Conservation (phyloP, 495 filamentous ascomycete genomes). For the Aspergillus nanangensis region DNA sequence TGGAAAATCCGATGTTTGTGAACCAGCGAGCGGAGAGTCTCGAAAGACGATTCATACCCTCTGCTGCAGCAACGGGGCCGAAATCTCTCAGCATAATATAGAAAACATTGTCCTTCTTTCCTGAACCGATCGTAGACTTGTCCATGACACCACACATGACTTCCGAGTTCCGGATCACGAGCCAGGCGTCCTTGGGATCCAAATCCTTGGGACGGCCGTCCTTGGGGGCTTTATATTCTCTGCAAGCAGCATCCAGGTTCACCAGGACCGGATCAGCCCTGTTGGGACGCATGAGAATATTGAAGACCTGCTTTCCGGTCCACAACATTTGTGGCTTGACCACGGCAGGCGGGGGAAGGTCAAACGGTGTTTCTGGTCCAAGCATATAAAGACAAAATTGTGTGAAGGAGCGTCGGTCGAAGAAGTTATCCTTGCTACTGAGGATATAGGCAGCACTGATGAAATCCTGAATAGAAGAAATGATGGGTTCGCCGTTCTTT, state of each 20-base stretch:
- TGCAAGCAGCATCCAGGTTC: slow-evolving; percentile 90
- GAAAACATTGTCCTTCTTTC: slow-evolving; percentile 97
- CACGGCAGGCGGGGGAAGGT: slow-evolving; percentile 81
- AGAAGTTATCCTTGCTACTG: slow-evolving; percentile 91
- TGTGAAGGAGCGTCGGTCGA: slow-evolving; percentile 76
- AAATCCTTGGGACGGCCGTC: slow-evolving; percentile 59
- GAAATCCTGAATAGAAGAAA: slow-evolving; percentile 97
- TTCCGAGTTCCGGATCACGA: slow-evolving; percentile 92
- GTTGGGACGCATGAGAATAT: slow-evolving; percentile 90
- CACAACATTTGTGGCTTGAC: slow-evolving; percentile 83
- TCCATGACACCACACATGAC: slow-evolving; percentile 99
- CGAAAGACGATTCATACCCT: slow-evolving; percentile 90
- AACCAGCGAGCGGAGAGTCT: slow-evolving; percentile 87
- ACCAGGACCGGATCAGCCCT: slow-evolving; percentile 72
- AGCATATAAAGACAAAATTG: slow-evolving; percentile 95
- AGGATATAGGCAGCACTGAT: slow-evolving; percentile 91
- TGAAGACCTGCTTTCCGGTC: slow-evolving; percentile 98
- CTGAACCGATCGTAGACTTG: slow-evolving; percentile 89
- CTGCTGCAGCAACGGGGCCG: slow-evolving; percentile 81
- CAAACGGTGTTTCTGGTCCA: slow-evolving; percentile 70
- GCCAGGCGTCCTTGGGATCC: slow-evolving; percentile 76
- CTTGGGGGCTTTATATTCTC: slow-evolving; percentile 62
- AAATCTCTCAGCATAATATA: slow-evolving; percentile 94
- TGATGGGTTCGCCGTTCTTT: slow-evolving; percentile 97
- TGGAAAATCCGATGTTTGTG: slow-evolving; percentile 89